Evolutionary conservation across 2,329 filamentous ascomycete genomes (phyloP).

Genomic region (Ophiostoma tasmaniense): DNA sequence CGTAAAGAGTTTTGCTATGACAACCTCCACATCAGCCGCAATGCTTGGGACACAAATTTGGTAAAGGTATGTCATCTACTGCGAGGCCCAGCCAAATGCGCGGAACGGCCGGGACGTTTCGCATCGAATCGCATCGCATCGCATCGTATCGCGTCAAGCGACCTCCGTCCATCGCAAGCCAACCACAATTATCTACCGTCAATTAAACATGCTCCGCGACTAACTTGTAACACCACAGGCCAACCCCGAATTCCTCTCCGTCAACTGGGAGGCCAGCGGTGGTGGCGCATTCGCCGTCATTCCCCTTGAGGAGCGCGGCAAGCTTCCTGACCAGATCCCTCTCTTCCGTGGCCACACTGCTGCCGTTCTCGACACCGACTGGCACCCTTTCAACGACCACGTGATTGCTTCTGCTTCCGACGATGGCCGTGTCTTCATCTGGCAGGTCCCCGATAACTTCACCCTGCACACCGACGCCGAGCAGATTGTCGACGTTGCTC

Average conservation of each 20-base stretch:
- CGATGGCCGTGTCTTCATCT: slow-evolving; percentile 94
- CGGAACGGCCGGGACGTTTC: background rate
- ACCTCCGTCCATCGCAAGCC: background rate
- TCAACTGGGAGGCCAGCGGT: slow-evolving; percentile 97
- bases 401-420: slow-evolving; percentile 91
- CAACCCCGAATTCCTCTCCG: slow-evolving; percentile 90
- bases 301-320: slow-evolving; percentile 79
- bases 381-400: slow-evolving; percentile 94
- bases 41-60: slow-evolving; percentile 98
- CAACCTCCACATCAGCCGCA: slow-evolving; percentile 91
- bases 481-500: slow-evolving; percentile 71
- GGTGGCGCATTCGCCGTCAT: slow-evolving; percentile 96
- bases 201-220: background rate
- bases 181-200: background rate
- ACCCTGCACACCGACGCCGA: slow-evolving; percentile 77
- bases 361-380: slow-evolving; percentile 93
- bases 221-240: slow-evolving; percentile 46
- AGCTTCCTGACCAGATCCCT: slow-evolving; percentile 84
- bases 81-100: background rate
- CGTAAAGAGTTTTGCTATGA: slow-evolving; percentile 98
- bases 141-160: background rate
- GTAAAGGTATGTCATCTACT: slow-evolving; percentile 62
- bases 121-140: background rate
- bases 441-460: slow-evolving; percentile 87
- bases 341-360: slow-evolving; percentile 95